phyloP scores from a whole-genome alignment of 192 early-diverging fungal species.

The Lunasporangiospora selenospora region DNA sequence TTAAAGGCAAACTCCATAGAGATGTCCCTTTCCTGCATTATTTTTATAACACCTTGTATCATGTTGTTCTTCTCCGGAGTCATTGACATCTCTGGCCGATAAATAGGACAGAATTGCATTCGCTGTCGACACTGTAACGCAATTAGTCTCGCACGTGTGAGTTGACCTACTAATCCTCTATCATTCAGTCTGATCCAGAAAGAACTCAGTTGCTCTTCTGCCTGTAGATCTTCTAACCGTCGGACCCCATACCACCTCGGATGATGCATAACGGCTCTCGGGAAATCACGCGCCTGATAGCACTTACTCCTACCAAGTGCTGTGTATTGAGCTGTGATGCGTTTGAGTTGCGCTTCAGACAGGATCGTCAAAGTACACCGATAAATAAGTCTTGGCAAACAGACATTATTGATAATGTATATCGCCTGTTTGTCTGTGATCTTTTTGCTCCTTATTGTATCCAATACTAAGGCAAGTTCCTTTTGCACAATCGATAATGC shows the following conservation, averaged over 20 bases:
- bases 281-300: slow-evolving; percentile 11
- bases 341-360: neutral
- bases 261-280: slow-evolving; percentile 21
- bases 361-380: neutral
- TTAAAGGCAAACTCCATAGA: neutral
- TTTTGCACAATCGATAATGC: neutral
- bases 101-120: neutral
- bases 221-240: slow-evolving; percentile 5
- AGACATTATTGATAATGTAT: slow-evolving; percentile 22
- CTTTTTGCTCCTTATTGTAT: slow-evolving; percentile 4
- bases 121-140: neutral
- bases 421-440: slow-evolving; percentile 15
- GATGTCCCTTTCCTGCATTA: slow-evolving; percentile 11
- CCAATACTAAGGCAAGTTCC: slow-evolving; percentile 4
- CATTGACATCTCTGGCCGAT: neutral
- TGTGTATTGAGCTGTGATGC: slow-evolving; percentile 7
- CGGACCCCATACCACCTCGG: neutral
- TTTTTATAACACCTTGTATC: neutral
- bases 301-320: slow-evolving; percentile 2
- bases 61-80: neutral
- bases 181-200: slow-evolving; percentile 15
- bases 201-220: slow-evolving; percentile 16
- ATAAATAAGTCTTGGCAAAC: slow-evolving; percentile 10
- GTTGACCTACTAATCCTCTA: neutral
- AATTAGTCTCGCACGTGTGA: slow-evolving; percentile 1